Evolutionary conservation across 2,329 filamentous ascomycete genomes (phyloP).

Genomic region (Trichothecium roseum): DNA sequence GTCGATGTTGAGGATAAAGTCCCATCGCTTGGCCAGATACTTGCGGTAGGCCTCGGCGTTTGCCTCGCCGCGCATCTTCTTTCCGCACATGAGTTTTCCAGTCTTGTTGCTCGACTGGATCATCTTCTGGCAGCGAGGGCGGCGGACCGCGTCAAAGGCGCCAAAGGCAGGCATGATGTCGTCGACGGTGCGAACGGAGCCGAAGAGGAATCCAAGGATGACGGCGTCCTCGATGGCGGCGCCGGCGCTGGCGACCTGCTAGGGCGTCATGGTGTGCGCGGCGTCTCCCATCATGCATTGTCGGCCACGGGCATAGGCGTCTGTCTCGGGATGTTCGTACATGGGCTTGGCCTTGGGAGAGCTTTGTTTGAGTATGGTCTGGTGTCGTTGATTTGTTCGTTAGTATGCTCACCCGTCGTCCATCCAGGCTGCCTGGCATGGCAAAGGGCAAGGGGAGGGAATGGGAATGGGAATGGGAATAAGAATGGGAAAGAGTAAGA

Average conservation of each 20-base stretch:
- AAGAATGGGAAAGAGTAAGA: no score
- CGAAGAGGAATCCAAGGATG: conserved; percentile 9
- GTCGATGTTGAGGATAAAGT: no score
- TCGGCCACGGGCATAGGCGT: conserved; percentile 7
- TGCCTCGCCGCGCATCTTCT: no score
- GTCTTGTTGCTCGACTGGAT: conserved; percentile 5
- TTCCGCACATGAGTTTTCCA: conserved; percentile 1
- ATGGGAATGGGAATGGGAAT: no score
- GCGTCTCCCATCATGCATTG: conserved; percentile 15
- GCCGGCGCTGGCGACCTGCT: conserved; percentile 12
- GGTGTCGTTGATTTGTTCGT: no score
- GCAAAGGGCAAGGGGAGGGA: no score
- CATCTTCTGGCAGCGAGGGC: conserved; percentile 4
- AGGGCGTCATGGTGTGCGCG: conserved; percentile 14
- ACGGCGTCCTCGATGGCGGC: conserved; percentile 14
- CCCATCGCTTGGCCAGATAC: no score
- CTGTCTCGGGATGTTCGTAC: conserved; percentile 7
- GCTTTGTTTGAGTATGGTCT: no score
- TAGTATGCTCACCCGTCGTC: no score
- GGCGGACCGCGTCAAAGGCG: conserved; percentile 6
- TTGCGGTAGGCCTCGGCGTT: no score
- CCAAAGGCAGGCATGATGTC: conserved; percentile 8
- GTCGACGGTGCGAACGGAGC: background rate
- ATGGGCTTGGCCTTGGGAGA: no score
- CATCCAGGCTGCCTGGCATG: no score